Conservation (phyloP, 768 basidiomycete species). For the Psilocybe cubensis region DNA sequence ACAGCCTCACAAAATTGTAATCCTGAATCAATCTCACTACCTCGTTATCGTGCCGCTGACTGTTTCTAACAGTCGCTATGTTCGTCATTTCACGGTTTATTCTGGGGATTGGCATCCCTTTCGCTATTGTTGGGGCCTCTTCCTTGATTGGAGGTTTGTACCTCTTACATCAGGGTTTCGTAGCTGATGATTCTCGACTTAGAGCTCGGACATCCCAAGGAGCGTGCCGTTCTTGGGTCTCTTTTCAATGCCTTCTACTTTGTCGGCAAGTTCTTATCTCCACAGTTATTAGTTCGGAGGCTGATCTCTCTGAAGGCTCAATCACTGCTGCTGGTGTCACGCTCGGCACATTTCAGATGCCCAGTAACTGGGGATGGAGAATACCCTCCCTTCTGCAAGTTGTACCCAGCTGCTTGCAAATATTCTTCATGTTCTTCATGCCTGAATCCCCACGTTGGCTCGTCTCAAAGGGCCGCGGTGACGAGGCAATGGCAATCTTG, state of each 20-base stretch:
- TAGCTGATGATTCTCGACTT: not conserved
- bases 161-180: too few relatives aligned
- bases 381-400: constrained; percentile 67
- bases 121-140: constrained; percentile 67
- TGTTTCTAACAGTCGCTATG: constrained; percentile 48
- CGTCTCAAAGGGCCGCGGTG: constrained; percentile 54
- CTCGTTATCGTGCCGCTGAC: not conserved
- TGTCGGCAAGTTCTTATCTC: constrained; percentile 37
- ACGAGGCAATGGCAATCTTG: constrained; percentile 51
- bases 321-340: constrained; percentile 65
- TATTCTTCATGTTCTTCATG: constrained; percentile 58
- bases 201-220: constrained; percentile 73
- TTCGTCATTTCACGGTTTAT: constrained; percentile 60
- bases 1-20: constrained; percentile 54
- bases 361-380: constrained; percentile 67
- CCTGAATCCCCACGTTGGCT: constrained; percentile 73
- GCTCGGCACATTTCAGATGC: constrained; percentile 65
- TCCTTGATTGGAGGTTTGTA: constrained; percentile 57
- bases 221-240: constrained; percentile 67
- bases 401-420: constrained; percentile 54
- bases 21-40: not conserved
- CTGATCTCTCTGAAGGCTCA: constrained; percentile 37
- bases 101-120: constrained; percentile 61
- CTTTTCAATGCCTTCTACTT: constrained; percentile 69
- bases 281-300: not conserved